Evolutionary conservation across 2,329 filamentous ascomycete genomes (phyloP).

Genomic region (Trichoderma sp.): DNA sequence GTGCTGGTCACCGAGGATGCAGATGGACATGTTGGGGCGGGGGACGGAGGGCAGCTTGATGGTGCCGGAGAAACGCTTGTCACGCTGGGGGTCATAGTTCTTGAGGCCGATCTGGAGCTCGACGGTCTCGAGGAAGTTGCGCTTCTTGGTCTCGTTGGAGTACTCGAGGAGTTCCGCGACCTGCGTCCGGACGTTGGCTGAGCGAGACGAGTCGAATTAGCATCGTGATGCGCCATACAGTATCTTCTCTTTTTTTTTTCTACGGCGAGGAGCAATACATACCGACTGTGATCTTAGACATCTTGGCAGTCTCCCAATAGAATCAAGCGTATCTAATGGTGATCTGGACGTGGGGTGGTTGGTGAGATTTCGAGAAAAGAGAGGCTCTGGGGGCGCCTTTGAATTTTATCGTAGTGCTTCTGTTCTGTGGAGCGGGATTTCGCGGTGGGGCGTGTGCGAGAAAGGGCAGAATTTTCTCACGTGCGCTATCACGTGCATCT

Average conservation of each 20-base stretch:
- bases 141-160: conserved; percentile 92
- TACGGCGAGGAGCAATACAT: conserved; percentile 29
- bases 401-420: conserved; percentile 34
- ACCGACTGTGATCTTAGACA: conserved; percentile 86
- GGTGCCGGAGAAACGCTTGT: conserved; percentile 99
- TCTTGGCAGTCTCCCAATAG: conserved; percentile 87
- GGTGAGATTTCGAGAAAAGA: conserved; percentile 24
- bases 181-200: conserved; percentile 91
- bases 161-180: conserved; percentile 93
- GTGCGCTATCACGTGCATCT: conserved; percentile 38
- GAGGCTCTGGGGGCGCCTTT: conserved; percentile 26
- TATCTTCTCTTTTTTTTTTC: neutral
- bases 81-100: conserved; percentile 99
- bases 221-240: conserved; percentile 19
- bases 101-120: conserved; percentile 91
- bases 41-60: conserved; percentile 92
- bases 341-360: conserved; percentile 48
- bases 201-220: conserved; percentile 36
- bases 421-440: conserved; percentile 32
- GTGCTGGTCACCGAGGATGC: conserved; percentile 75
- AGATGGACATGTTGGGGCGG: conserved; percentile 88
- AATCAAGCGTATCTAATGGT: conserved; percentile 69
- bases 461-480: conserved; percentile 45
- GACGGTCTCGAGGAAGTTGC: conserved; percentile 96
- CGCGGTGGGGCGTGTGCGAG: conserved; percentile 34